Percentiles rank a stretch among this genome's conserved stretches.
Evolutionary conservation across 805 yeast species (phyloP).

Genomic region (Yarrowia osloensis): DNA sequence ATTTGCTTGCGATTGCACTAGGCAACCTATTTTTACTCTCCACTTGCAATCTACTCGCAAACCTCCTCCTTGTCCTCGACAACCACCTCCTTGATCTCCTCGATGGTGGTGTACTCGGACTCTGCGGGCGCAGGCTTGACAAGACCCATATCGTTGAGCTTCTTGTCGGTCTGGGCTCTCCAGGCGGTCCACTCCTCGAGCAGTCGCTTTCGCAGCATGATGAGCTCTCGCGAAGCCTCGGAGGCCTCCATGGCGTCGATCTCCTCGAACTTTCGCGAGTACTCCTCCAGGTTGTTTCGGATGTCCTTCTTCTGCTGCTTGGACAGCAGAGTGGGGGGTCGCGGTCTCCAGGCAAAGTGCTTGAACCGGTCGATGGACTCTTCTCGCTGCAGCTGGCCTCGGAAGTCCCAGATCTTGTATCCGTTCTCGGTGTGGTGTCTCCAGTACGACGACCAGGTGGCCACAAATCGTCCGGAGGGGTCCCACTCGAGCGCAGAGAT

Average conservation of each 20-base stretch:
- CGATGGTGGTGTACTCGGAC: constrained; percentile 58
- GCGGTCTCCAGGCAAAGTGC: constrained; percentile 95
- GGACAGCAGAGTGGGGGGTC: constrained; percentile 78
- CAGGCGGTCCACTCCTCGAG: constrained; percentile 84
- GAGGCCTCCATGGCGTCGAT: constrained; percentile 94
- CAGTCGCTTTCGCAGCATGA: constrained; percentile 76
- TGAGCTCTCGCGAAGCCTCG: constrained; percentile 86
- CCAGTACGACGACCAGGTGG: constrained; percentile 86
- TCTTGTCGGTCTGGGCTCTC: constrained; percentile 57
- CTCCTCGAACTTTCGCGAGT: constrained; percentile 91
- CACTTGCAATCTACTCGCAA: background rate
- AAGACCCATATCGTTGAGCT: constrained; percentile 52
- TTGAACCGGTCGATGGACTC: constrained; percentile 80
- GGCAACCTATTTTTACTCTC: background rate
- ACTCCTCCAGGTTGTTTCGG: constrained; percentile 83
- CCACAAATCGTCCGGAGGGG: constrained; percentile 88
- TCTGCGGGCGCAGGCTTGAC: constrained; percentile 48
- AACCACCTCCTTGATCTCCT: constrained; percentile 66
- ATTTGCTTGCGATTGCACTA: background rate
- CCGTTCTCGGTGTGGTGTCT: constrained; percentile 87
- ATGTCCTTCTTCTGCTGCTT: constrained; percentile 85
- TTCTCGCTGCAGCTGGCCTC: constrained; percentile 74
- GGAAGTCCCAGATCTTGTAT: constrained; percentile 80
- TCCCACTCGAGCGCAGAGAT: constrained; percentile 90
- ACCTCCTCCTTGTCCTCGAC: constrained; percentile 53